These are phyloP conservation scores for Wallacemonas sp. DNA, from an alignment of 208 protist genomes.

Conservation along the genomic window DNA sequence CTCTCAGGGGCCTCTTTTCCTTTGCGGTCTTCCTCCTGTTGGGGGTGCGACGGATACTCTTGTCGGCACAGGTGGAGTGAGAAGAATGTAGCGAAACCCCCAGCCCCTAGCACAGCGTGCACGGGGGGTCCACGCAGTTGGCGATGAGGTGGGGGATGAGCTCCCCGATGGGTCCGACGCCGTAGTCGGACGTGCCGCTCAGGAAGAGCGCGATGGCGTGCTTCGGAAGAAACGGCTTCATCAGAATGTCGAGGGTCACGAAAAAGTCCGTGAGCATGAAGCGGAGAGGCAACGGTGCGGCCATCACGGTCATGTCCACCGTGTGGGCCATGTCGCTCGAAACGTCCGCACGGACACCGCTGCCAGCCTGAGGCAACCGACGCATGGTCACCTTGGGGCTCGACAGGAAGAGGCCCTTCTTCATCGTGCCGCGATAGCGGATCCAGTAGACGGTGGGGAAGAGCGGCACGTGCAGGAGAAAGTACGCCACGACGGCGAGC, in stretches of 20 bases:
- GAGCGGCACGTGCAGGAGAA: conserved; percentile 66
- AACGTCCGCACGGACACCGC: background rate
- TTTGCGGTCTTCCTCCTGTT: too few relatives aligned
- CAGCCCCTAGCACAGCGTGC: conserved; percentile 30
- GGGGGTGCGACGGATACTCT: too few relatives aligned
- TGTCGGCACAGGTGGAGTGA: background rate
- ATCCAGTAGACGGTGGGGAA: conserved; percentile 66
- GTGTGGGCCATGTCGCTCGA: conserved; percentile 46
- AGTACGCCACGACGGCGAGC: conserved; percentile 56
- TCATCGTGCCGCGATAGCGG: conserved; percentile 18
- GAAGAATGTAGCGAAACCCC: too few relatives aligned
- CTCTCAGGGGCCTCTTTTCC: too few relatives aligned
- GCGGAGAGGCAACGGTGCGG: conserved; percentile 46
- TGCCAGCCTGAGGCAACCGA: conserved; percentile 23
- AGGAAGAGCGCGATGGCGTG: conserved; percentile 40
- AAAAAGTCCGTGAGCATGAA: conserved; percentile 69
- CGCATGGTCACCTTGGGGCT: conserved; percentile 45
- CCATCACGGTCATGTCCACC: conserved; percentile 60
- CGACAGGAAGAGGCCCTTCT: conserved; percentile 44
- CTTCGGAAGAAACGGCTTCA: conserved; percentile 33
- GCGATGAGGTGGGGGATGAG: conserved; percentile 65
- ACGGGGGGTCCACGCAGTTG: conserved; percentile 51
- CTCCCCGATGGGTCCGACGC: conserved; percentile 36
- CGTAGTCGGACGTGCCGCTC: conserved; percentile 29
- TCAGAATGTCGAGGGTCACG: conserved; percentile 44